These are phyloP conservation scores for Bigelowiella natans DNA, from an alignment of 78 protist species.

Conservation along the genomic window DNA sequence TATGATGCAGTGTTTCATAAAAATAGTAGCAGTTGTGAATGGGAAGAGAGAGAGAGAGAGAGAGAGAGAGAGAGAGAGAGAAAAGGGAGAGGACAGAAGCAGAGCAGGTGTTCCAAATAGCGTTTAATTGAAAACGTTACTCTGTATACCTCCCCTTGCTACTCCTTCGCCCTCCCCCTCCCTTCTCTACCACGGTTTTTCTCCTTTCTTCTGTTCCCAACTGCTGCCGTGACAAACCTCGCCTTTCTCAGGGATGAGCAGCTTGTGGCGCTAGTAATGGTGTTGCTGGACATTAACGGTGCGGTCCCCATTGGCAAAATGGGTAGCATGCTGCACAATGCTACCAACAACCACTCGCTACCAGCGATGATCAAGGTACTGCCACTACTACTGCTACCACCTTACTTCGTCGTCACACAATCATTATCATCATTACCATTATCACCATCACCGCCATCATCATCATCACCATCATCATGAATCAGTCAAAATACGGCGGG, in stretches of 20 bases:
- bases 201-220: no score
- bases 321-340: neutral
- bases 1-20: no score
- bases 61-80: no score
- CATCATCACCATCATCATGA: neutral
- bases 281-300: neutral
- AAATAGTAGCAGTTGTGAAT: no score
- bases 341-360: neutral
- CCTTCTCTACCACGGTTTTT: no score
- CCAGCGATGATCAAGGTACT: neutral
- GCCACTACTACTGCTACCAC: neutral
- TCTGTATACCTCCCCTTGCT: no score
- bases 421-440: neutral
- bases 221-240: no score
- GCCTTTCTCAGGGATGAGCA: neutral
- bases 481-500: neutral
- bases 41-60: no score
- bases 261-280: neutral
- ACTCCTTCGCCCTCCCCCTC: no score
- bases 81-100: no score
- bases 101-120: no score
- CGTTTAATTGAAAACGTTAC: no score
- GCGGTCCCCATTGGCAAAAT: neutral
- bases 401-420: neutral
- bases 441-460: neutral